A percentile compares a stretch with the other conserved stretches of the same genome.
These are phyloP conservation scores for Boletus coccyginus DNA, from an alignment of 768 basidiomycete species.

Conservation along the genomic window DNA sequence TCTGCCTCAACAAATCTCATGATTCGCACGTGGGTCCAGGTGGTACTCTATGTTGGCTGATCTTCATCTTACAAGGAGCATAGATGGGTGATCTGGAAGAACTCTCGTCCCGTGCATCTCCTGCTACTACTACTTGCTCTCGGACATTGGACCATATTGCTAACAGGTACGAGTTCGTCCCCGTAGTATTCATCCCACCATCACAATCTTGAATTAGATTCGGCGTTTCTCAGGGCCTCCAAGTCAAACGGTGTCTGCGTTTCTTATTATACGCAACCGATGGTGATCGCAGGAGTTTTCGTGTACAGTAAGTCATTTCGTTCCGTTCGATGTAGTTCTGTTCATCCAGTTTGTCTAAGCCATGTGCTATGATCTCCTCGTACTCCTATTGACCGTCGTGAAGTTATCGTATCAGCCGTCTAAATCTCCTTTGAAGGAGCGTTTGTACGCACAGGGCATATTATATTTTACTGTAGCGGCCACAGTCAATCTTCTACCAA, in stretches of 20 bases:
- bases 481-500: conserved; percentile 7
- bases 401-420: conserved; percentile 13
- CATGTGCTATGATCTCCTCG: conserved; percentile 18
- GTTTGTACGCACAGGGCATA: conserved; percentile 17
- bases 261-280: not conserved
- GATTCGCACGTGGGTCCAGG: conserved; percentile 24
- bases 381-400: conserved; percentile 13
- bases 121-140: conserved; percentile 14
- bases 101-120: conserved; percentile 8
- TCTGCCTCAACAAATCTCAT: conserved; percentile 22
- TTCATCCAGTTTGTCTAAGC: conserved; percentile 11
- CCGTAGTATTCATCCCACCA: too few relatives aligned
- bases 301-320: conserved; percentile 15
- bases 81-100: conserved; percentile 30
- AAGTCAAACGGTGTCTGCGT: conserved; percentile 1
- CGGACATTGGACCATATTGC: conserved; percentile 26
- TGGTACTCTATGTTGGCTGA: too few relatives aligned
- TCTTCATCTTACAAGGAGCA: not conserved
- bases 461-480: conserved; percentile 14
- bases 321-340: not conserved
- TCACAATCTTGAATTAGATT: conserved; percentile 5
- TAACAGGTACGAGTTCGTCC: conserved; percentile 5
- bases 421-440: conserved; percentile 8
- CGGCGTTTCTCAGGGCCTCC: not conserved
- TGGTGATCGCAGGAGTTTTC: conserved; percentile 1